Conservation (phyloP, 1,284 basidiomycete genomes). For the Ceratobasidium sp. region DNA sequence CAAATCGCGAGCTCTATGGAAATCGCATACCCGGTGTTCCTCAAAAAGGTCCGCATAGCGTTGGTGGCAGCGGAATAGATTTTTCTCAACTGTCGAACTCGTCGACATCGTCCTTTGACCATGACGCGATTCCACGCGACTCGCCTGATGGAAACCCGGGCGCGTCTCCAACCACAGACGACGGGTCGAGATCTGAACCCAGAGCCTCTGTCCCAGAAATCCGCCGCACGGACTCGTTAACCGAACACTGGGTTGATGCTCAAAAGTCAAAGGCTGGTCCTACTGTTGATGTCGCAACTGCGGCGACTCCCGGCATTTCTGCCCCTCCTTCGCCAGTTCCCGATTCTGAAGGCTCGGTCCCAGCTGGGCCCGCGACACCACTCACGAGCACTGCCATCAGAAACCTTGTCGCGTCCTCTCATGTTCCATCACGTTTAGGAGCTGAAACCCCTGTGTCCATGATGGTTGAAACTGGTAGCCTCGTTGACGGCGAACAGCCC, state of each 20-base stretch:
- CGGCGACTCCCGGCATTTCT: neutral
- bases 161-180: slow-evolving; percentile 15
- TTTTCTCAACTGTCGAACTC: slow-evolving; percentile 21
- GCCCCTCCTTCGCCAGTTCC: slow-evolving; percentile 32
- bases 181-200: neutral
- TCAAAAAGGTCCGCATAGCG: slow-evolving; percentile 16
- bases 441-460: slow-evolving; percentile 41
- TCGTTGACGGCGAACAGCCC: slow-evolving; percentile 35
- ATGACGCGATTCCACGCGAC: slow-evolving; percentile 18
- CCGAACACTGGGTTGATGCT: slow-evolving; percentile 34
- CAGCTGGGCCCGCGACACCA: slow-evolving; percentile 20
- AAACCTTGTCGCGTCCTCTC: slow-evolving; percentile 11
- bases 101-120: slow-evolving; percentile 30
- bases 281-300: slow-evolving; percentile 1
- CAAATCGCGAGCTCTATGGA: slow-evolving; percentile 42
- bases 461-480: slow-evolving; percentile 43
- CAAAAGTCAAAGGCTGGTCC: slow-evolving; percentile 13
- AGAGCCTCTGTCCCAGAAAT: slow-evolving; percentile 8
- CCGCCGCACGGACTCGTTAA: slow-evolving; percentile 29
- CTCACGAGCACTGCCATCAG: slow-evolving; percentile 26
- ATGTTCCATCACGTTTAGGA: slow-evolving; percentile 17
- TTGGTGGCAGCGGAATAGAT: slow-evolving; percentile 7
- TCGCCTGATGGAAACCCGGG: slow-evolving; percentile 9
- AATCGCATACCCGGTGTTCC: slow-evolving; percentile 41
- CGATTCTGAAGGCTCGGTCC: slow-evolving; percentile 24